Evolutionary conservation across 768 basidiomycete genomes (phyloP), one percentile per base, ranked within the genome.

Genomic region (Suillus subalutaceus): DNA sequence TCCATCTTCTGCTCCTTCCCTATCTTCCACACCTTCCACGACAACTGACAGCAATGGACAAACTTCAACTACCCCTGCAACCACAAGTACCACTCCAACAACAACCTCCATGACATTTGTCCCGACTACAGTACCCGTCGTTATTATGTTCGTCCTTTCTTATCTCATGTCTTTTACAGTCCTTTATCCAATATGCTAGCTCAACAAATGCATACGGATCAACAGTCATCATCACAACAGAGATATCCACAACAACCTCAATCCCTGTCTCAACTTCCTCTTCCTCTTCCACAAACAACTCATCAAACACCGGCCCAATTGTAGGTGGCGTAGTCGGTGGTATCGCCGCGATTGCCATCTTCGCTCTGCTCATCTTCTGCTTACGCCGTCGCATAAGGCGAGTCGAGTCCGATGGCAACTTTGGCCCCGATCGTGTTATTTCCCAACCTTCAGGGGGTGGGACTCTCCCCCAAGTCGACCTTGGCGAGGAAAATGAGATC

Each of bases 291-390:
- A 5, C 44, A 23, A 69, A 23, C 35, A 26, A 66, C 26, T 38
- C 57, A 1, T 44, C 58, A 37, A 70, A 20, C 40, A 70, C 74
- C 4, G 83, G 79, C 37, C 76, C 84, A 4, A 86, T 87, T 64
- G 80, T 85, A 5, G 86, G 86, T 12, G 83, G 83, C 20, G 80
- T 82, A 3, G 82, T 86, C n/a, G 85, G 85, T 64, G 86, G 85
- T 2, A 64, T 81, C 4, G 76, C 68, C 1, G 67, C 72, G 3
- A 44, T 84, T 26, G 43, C 66, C 16, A 2, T 77, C 12, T 0
- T 82, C 23, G 67, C 67, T 3, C 30, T 79, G 64, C 40, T 80
- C 18, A 12, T 78, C 60, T 73, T 77, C 63, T 78, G 75, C 53
- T 62, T 79, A 52, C 73, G 75, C 8, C 70, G 64, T 32, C 67